Base-by-base conservation (phyloP, 176 grass and related monocot genomes). In the Carex littledalei region DNA sequence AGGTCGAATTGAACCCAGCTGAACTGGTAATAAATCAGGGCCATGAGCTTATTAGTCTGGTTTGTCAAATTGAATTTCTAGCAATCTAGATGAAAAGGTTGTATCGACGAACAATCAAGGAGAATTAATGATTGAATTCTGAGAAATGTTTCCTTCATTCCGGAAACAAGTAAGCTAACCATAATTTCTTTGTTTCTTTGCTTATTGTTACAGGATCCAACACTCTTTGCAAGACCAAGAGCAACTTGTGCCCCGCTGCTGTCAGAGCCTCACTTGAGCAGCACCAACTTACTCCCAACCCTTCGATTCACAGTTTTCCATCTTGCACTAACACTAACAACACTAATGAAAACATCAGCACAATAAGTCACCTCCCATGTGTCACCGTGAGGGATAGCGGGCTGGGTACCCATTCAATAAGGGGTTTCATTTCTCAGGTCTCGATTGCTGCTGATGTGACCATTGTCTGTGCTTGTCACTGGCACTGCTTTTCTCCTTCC, bases 381-480 rank as follows among this genome's bases (percentile, higher is more conserved):
- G 84, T 90, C 4, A 26, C 85, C 8, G 67, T 70, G 6, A 90
- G 63, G 2, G 80, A 66, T 13, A 43, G 60, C 5, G 79, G 79
- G 3, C 84, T 70, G 16, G 39, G 50, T 16, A 85, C 47, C 14
- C 58, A 37, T 13, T 68, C 52, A 1, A 32, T 86, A 29, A 79
- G 11, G 8, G 88, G 88, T 0, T 87, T 84, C 43, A 66, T 90
- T 61, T 79, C 84, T 70, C 31, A 60, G 41, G 82, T 66, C 11
- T 34, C 69, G 0, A 37, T 22, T 8, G 67, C 67, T 9, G 56
- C 79, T 1, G 85, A 73, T 32, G 29, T 87, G 1, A 61, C 7
- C 29, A 90, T 90, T 13, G 21, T 84, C 31, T 90, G 88, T n/a
- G 24, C 15, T 21, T 90, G 88, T 71, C 88, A 90, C 21, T 67